These are phyloP conservation scores for Rhizopus delemar DNA, from an alignment of 371 early-diverging fungal genomes.

Conservation along the genomic window DNA sequence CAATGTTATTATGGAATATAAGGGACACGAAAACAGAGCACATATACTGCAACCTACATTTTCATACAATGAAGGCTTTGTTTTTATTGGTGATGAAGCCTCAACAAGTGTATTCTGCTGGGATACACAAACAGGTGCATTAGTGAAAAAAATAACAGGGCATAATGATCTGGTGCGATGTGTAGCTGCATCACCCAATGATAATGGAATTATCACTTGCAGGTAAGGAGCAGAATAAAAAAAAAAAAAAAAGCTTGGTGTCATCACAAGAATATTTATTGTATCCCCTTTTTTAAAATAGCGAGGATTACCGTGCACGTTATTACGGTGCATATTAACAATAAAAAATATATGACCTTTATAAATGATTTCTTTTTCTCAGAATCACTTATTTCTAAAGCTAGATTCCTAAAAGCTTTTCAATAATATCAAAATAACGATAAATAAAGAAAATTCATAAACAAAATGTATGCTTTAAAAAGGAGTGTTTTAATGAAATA, in stretches of 20 bases:
- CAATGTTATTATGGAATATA: conserved; percentile 62
- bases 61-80: conserved; percentile 76
- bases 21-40: conserved; percentile 65
- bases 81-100: conserved; percentile 76
- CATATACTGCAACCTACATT: conserved; percentile 58
- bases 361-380: too few relatives aligned
- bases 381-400: too few relatives aligned
- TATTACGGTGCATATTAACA: conserved; percentile 30
- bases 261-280: not conserved
- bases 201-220: conserved; percentile 52
- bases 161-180: conserved; percentile 51
- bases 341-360: not conserved
- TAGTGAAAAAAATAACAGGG: conserved; percentile 51
- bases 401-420: too few relatives aligned
- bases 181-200: conserved; percentile 49
- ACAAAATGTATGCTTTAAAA: too few relatives aligned
- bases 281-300: conserved; percentile 10
- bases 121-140: conserved; percentile 64
- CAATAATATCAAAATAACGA: not conserved
- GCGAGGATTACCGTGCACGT: conserved; percentile 55
- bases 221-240: conserved; percentile 29
- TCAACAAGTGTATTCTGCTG: conserved; percentile 64
- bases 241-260: not conserved
- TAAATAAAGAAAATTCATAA: not conserved
- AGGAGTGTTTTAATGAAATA: too few relatives aligned